Evolutionary conservation across 108 stramenopile genomes (phyloP).

Genomic region (Conticribra weissflogii): DNA sequence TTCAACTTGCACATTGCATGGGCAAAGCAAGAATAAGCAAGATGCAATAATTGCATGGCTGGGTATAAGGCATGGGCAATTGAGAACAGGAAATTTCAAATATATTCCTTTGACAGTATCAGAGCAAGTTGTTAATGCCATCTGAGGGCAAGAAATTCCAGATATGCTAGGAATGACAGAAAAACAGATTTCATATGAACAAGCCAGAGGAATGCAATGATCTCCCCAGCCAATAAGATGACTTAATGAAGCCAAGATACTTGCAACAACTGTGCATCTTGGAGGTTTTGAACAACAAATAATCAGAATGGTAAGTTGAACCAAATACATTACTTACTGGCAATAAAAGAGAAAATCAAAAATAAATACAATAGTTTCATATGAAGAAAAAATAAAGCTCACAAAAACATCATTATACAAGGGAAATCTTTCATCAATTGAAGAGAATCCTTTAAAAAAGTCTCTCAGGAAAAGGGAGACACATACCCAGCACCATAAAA

Average conservation of each 20-base stretch:
- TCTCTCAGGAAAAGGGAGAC: not conserved
- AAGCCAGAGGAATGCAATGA: not conserved
- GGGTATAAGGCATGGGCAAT: conserved; percentile 1
- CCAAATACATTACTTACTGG: not conserved
- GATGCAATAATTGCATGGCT: not conserved
- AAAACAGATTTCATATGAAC: not conserved
- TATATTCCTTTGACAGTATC: not conserved
- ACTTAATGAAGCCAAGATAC: not conserved
- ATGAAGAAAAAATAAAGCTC: not conserved
- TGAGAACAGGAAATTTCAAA: conserved; percentile 1
- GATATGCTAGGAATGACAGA: not conserved
- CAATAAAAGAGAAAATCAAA: not conserved
- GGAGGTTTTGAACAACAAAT: not conserved
- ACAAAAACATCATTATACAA: not conserved
- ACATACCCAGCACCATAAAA: not conserved
- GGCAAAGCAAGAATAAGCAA: not conserved
- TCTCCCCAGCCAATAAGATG: conserved; percentile 6
- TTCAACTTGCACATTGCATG: conserved; percentile 5
- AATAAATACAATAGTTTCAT: not conserved
- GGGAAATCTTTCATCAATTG: not conserved
- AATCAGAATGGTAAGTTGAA: not conserved
- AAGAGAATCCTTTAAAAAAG: not conserved
- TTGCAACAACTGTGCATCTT: not conserved
- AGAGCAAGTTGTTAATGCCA: not conserved
- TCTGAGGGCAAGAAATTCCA: not conserved